Evolutionary conservation across 2,329 filamentous ascomycete genomes (phyloP).

Genomic region (Pyricularia sp.): DNA sequence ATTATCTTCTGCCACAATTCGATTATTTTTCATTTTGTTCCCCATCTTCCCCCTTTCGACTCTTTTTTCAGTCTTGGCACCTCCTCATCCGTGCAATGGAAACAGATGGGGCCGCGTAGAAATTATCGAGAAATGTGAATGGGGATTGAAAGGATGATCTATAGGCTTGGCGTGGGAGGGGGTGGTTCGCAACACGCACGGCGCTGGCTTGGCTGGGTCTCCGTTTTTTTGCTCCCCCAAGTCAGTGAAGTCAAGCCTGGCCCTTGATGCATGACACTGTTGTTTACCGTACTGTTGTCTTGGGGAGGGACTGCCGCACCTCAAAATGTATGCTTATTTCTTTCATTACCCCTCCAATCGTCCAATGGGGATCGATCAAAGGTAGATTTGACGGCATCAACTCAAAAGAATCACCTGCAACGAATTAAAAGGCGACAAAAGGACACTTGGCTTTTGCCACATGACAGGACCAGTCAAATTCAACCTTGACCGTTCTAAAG

Average conservation of each 20-base stretch:
- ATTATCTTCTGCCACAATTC: no score
- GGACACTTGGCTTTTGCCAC: not conserved
- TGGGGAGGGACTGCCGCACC: not conserved
- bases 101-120: not conserved
- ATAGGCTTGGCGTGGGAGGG: not conserved
- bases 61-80: not conserved
- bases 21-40: not conserved
- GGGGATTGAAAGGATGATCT: not conserved
- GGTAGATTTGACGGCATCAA: not conserved
- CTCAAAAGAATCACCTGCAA: not conserved
- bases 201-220: not conserved
- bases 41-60: not conserved
- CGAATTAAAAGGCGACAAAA: not conserved
- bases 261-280: not conserved
- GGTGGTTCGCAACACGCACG: not conserved
- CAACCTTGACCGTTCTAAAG: not conserved
- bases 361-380: not conserved
- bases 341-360: not conserved
- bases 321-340: not conserved
- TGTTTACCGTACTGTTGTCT: not conserved
- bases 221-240: not conserved
- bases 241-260: not conserved
- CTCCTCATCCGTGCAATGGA: not conserved
- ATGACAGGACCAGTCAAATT: not conserved
- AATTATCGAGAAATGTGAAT: not conserved